phyloP scores from a whole-genome alignment of 2,329 filamentous ascomycete species.

The Aspergillus transmontanensis region DNA sequence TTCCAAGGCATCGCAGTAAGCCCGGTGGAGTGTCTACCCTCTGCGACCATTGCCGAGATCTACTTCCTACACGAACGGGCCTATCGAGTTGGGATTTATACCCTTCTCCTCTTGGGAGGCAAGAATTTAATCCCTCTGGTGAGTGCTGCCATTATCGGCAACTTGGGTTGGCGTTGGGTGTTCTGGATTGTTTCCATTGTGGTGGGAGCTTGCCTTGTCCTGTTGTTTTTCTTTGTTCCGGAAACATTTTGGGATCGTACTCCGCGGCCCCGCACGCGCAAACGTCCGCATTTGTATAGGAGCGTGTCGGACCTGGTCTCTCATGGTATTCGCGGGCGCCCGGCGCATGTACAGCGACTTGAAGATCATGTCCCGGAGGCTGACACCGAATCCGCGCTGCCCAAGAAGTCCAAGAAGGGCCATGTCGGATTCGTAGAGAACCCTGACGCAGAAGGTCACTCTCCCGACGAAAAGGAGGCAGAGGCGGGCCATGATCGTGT shows the following conservation, averaged over 20 bases:
- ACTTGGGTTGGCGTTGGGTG: slow-evolving; percentile 83
- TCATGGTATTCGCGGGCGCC: slow-evolving; percentile 38
- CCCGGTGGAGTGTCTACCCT: slow-evolving; percentile 88
- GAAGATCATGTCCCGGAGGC: slow-evolving; percentile 19
- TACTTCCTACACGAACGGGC: slow-evolving; percentile 94
- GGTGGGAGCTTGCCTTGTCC: slow-evolving; percentile 67
- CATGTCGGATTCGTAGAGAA: slow-evolving; percentile 61
- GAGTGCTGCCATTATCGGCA: slow-evolving; percentile 80
- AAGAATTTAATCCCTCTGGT: slow-evolving; percentile 90
- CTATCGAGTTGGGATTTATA: slow-evolving; percentile 92
- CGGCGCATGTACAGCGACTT: slow-evolving; percentile 23
- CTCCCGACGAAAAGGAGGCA: slow-evolving; percentile 19
- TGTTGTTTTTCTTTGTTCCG: slow-evolving; percentile 88
- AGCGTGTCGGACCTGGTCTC: slow-evolving; percentile 42
- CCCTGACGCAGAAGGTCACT: neutral
- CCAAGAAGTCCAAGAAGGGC: slow-evolving; percentile 39
- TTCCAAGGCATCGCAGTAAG: slow-evolving; percentile 87
- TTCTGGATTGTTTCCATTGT: slow-evolving; percentile 88
- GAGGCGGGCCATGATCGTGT: slow-evolving; percentile 5
- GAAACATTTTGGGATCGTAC: slow-evolving; percentile 95
- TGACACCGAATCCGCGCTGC: slow-evolving; percentile 12
- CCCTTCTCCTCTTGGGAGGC: slow-evolving; percentile 80
- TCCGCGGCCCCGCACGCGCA: slow-evolving; percentile 53
- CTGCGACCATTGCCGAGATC: slow-evolving; percentile 92
- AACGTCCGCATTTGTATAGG: slow-evolving; percentile 38